Evolutionary conservation across 352 stramenopile species (phyloP), one percentile per base, ranked within the genome.

Genomic region (Phytophthora podocarpi): DNA sequence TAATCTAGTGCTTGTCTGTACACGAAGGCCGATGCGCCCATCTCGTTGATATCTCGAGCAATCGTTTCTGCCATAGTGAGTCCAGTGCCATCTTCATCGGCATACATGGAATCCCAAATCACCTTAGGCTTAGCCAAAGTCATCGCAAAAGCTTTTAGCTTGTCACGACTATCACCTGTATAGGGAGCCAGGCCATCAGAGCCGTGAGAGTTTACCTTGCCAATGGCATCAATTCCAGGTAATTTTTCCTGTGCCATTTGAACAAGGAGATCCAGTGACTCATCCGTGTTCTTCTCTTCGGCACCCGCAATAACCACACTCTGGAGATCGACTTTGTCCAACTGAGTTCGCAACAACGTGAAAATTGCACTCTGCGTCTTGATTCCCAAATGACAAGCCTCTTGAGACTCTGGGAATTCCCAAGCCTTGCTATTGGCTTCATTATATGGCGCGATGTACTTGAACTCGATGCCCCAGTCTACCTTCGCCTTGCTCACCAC

Each of bases 361-460:
- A 82, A 26, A 16, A 82, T 62, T 0, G 48, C 34, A 28, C 66
- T 71, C 32, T 83, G 74, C 13, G 52, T 72, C n/a, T 64, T 45
- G 15, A 82, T 43, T 4, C 31, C 49, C 16, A 83, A 69, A 45
- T 86, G 74, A 36, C 74, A 82, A 2, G 64, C 71, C 30, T 86
- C 76, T 27, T 86, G 76, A 3, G 27, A 66, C 7, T 62, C 64
- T 1, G 76, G 71, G 57, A 70, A 83, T 11, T 36, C 39, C 76
- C 73, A 81, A 57, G 56, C 72, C 18, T 50, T 69, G 18, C 61
- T 57, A 47, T 65, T 82, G 0, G 72, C 68, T 53, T 84, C 72
- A 21, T 82, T 83, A 63, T 82, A 86, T 1, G 65, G 72, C 23
- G 75, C 69, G 18, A 84, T 45, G 24, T 78, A 83, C 11, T 74